Percentiles rank a stretch among this genome's conserved stretches.
phyloP scores from a whole-genome alignment of 208 protist species.

The Endotrypanum monterogeii region DNA sequence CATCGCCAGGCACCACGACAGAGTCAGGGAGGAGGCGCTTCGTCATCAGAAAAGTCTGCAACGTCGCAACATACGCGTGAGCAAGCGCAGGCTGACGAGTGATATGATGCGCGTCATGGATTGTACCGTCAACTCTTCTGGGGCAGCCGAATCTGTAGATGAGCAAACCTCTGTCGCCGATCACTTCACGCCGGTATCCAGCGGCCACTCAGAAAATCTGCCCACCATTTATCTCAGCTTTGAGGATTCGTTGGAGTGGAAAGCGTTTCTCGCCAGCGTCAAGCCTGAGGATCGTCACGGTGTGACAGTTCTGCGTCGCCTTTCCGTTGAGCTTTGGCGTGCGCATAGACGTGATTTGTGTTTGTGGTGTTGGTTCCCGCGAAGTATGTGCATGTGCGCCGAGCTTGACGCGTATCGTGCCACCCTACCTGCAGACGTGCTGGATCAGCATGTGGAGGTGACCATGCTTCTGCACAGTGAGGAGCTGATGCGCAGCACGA shows the following conservation, averaged over 20 bases:
- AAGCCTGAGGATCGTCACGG: constrained; percentile 36
- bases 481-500: constrained; percentile 84
- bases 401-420: constrained; percentile 46
- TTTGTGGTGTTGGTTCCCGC: constrained; percentile 82
- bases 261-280: constrained; percentile 45
- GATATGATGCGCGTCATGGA: constrained; percentile 3
- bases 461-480: constrained; percentile 81
- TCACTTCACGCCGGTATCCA: not conserved
- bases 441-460: constrained; percentile 37
- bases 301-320: constrained; percentile 58
- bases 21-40: constrained; percentile 6
- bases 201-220: not conserved
- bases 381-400: constrained; percentile 64
- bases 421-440: constrained; percentile 25
- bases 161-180: not conserved
- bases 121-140: constrained; percentile 7
- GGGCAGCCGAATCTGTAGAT: not conserved
- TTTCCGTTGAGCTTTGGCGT: constrained; percentile 53
- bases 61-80: constrained; percentile 23
- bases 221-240: constrained; percentile 63
- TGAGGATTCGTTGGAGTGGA: constrained; percentile 72
- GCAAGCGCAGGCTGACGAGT: constrained; percentile 17
- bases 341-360: constrained; percentile 51
- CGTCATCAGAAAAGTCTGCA: constrained; percentile 33
- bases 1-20: constrained; percentile 30